Base-by-base conservation (phyloP, 2,329 filamentous ascomycete genomes). In the Pseudogymnoascus sp. region DNA sequence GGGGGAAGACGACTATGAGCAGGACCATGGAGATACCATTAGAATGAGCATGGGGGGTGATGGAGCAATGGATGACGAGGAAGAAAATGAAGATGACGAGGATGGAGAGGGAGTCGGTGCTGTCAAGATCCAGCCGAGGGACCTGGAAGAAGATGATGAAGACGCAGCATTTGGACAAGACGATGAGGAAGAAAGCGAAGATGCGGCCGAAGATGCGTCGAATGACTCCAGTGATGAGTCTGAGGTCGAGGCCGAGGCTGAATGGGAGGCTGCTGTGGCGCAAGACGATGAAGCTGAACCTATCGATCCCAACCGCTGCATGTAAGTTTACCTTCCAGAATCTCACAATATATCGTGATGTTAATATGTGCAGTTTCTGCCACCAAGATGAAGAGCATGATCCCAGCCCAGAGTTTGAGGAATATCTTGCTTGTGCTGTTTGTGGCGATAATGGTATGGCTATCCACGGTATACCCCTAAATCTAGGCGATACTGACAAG, bases 351-450 rank as follows among this genome's bases (percentile, higher is more conserved):
- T 62, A 53, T 43, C 31, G n/a, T 40, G 56, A 62, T 59, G 60
- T 64, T 68, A 78, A 76, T 53, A 68, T 72, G 63, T 80, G 75
- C 77, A 89, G 91, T 67, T 96, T 93, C 71, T 97, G 93, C 77
- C 86, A 87, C 63, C 83, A 91, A 73, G 87, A 90, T 67, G 91
- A 96, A 76, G 89, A 95, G 62, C 82, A 93, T 66, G 91, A 93
- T 69, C 90, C 90, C 1, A 87, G 84, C 67, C 89, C 90, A 68
- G 90, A 93, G 67, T 95, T 88, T 70, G 91, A 95, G 74, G 81
- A 88, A 64, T 91, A 89, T 73, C 79, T 97, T 65, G 79, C 87
- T 61, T 69, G 62, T 59, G 41, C 56, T 62, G 19, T 24, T 63
- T 69, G 68, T 65, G 66, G 67, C 59, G 66, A 67, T 46, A 38